phyloP scores from a whole-genome alignment of 495 filamentous ascomycete species.

The Cercophora sp. region DNA sequence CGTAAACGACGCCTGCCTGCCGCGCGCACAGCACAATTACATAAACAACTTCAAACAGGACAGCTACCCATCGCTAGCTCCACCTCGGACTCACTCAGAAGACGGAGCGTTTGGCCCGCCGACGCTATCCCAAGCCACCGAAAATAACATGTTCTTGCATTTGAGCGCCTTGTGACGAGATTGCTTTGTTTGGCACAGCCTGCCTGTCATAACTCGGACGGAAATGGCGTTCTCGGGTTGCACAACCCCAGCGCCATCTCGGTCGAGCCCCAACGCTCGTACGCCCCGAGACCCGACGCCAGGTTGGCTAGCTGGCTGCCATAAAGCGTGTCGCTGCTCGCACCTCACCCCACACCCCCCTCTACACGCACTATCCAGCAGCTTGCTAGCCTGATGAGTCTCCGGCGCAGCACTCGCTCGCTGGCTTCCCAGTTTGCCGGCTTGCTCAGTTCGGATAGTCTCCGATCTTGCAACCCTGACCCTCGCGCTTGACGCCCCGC shows the following conservation, averaged over 20 bases:
- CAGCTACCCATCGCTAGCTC: background rate
- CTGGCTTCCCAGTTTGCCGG: background rate
- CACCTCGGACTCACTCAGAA: too few species aligned
- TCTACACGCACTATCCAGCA: slow-evolving; percentile 3
- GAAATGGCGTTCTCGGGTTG: background rate
- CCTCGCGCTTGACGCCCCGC: background rate
- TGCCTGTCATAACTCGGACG: background rate
- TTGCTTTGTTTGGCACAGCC: background rate
- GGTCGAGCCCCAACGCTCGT: slow-evolving; percentile 5
- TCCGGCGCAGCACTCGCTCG: background rate
- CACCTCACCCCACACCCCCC: slow-evolving; percentile 2
- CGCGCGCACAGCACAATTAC: background rate
- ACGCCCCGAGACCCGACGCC: background rate
- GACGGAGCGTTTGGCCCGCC: background rate
- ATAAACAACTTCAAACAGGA: background rate
- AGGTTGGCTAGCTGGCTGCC: background rate
- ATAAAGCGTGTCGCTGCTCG: background rate
- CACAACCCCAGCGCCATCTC: background rate
- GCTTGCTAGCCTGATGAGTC: background rate
- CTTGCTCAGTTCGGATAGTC: background rate
- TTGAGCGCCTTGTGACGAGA: background rate
- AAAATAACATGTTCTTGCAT: too few species aligned
- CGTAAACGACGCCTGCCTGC: background rate
- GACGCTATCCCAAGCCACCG: background rate
- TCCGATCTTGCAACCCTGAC: background rate